These are phyloP conservation scores for Ustulina deusta DNA, from an alignment of 2,329 filamentous ascomycete species.

Conservation along the genomic window DNA sequence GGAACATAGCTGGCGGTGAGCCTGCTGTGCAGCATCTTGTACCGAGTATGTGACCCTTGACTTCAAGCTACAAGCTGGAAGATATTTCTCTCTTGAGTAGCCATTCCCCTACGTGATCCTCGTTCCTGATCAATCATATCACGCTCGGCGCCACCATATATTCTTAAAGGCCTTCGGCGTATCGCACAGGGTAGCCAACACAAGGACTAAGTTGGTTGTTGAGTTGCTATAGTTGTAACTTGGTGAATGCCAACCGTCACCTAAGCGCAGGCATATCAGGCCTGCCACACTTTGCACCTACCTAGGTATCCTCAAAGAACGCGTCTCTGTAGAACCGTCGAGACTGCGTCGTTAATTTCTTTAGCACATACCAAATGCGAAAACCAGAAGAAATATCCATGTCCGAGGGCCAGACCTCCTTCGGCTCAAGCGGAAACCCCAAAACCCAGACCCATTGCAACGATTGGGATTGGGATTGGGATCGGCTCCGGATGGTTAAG, in stretches of 20 bases:
- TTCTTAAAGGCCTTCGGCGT: not conserved
- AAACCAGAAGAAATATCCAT: too few species aligned
- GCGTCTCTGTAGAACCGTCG: too few species aligned
- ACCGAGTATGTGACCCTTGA: not conserved
- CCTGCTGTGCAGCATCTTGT: not conserved
- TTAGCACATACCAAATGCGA: too few species aligned
- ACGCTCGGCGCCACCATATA: not conserved
- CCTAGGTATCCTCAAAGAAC: too few species aligned
- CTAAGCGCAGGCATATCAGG: too few species aligned
- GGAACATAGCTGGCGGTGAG: not conserved
- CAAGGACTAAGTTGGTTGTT: not conserved
- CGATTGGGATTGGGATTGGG: conserved; percentile 8
- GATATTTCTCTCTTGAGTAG: not conserved
- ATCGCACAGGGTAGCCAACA: too few species aligned
- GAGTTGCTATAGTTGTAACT: too few species aligned
- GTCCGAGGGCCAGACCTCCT: too few species aligned
- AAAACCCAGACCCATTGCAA: conserved; percentile 2
- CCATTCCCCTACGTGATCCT: not conserved
- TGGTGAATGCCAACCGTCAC: too few species aligned
- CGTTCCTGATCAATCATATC: not conserved
- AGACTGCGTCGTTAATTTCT: too few species aligned
- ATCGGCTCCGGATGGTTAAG: conserved; percentile 6
- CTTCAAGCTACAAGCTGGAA: not conserved
- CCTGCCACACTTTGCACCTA: too few species aligned
- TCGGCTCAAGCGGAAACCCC: not conserved